A percentile compares a stretch with the other conserved stretches of the same genome.
phyloP scores from a whole-genome alignment of 2,329 filamentous ascomycete genomes.

The Corynespora cassiicola region DNA sequence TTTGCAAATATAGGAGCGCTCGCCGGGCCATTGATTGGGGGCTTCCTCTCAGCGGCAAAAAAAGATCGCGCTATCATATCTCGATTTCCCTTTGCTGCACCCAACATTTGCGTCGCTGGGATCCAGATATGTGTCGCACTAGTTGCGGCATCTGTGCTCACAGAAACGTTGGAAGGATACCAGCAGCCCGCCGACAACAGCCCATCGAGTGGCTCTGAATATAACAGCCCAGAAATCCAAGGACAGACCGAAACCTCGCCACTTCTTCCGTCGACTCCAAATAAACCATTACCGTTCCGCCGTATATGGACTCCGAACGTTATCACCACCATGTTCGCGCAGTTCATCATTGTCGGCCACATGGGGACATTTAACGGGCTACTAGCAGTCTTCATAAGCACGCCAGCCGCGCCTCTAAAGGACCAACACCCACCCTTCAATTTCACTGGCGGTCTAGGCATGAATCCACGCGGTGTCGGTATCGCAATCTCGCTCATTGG shows the following conservation, averaged over 20 bases:
- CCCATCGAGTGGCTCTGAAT: too few species aligned
- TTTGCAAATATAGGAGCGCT: slow-evolving; percentile 63
- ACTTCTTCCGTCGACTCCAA: background rate
- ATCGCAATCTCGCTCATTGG: slow-evolving; percentile 50
- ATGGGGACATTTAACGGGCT: slow-evolving; percentile 51
- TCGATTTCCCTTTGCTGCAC: slow-evolving; percentile 68
- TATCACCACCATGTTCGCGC: slow-evolving; percentile 45
- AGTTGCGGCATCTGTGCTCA: slow-evolving; percentile 64
- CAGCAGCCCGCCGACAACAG: too few species aligned
- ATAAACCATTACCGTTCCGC: slow-evolving; percentile 42
- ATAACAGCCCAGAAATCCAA: too few species aligned
- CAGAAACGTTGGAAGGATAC: slow-evolving; percentile 56
- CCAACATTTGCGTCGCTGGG: slow-evolving; percentile 67
- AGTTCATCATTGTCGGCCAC: slow-evolving; percentile 49
- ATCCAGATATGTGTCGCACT: slow-evolving; percentile 61
- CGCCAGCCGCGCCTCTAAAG: slow-evolving; percentile 37
- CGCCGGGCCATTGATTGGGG: slow-evolving; percentile 59
- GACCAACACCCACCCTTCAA: slow-evolving; percentile 39
- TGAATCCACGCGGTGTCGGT: slow-evolving; percentile 48
- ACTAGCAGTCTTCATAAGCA: slow-evolving; percentile 52
- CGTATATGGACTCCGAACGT: slow-evolving; percentile 52
- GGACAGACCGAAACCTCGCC: background rate
- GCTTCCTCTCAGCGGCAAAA: slow-evolving; percentile 63
- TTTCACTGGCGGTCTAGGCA: slow-evolving; percentile 51
- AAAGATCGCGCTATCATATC: slow-evolving; percentile 1